Evolutionary conservation across 1,284 basidiomycete species (phyloP).

Genomic region (Rhizoctonia solani): DNA sequence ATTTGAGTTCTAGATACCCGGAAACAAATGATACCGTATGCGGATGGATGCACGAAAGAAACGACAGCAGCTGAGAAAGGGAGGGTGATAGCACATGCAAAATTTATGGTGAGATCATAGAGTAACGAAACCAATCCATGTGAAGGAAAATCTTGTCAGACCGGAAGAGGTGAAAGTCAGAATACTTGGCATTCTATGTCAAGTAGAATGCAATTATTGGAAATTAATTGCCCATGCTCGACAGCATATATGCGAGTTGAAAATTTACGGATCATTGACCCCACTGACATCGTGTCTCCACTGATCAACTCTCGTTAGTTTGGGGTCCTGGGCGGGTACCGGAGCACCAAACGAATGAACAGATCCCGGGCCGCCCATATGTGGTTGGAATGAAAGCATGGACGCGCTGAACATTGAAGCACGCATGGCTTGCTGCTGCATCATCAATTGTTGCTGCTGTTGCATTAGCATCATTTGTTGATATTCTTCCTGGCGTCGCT

Average conservation of each 20-base stretch:
- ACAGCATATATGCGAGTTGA: neutral
- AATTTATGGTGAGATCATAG: neutral
- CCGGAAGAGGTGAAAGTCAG: neutral
- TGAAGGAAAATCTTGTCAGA: neutral
- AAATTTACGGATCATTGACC: slow-evolving; percentile 16
- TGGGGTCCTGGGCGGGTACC: slow-evolving; percentile 5
- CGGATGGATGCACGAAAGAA: neutral
- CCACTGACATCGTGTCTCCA: slow-evolving; percentile 70
- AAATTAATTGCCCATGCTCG: neutral
- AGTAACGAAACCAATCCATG: neutral
- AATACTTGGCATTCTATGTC: slow-evolving; percentile 5
- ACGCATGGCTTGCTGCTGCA: slow-evolving; percentile 76
- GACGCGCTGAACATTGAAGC: slow-evolving; percentile 69
- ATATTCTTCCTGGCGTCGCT: slow-evolving; percentile 38
- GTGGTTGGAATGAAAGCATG: slow-evolving; percentile 45
- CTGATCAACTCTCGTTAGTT: slow-evolving; percentile 61
- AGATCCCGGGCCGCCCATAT: slow-evolving; percentile 24
- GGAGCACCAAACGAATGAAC: slow-evolving; percentile 32
- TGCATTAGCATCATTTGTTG: slow-evolving; percentile 75
- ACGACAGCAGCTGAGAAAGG: neutral
- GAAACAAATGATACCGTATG: neutral
- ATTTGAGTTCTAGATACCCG: neutral
- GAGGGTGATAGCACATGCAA: neutral
- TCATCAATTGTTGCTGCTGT: slow-evolving; percentile 72
- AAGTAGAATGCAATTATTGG: neutral